A percentile compares a stretch with the other conserved stretches of the same genome.
These are phyloP conservation scores for Lyophyllum decastes DNA, from an alignment of 768 basidiomycete species.

Conservation along the genomic window DNA sequence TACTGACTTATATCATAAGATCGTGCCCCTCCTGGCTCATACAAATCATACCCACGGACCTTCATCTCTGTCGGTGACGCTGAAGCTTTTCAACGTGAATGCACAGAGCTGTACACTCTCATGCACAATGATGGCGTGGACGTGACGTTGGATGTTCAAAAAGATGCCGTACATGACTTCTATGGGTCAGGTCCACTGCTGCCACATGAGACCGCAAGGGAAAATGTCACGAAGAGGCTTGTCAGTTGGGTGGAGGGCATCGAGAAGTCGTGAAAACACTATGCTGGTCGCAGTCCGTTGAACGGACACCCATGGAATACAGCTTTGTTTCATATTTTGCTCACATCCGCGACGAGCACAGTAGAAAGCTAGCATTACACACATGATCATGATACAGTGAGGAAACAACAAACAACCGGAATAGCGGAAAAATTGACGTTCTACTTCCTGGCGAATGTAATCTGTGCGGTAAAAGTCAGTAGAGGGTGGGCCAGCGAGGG, in stretches of 20 bases:
- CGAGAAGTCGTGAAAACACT: background rate
- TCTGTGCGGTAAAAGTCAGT: constrained; percentile 37
- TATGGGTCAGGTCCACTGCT: constrained; percentile 2
- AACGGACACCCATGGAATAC: background rate
- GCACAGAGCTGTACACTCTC: constrained; percentile 14
- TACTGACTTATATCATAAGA: background rate
- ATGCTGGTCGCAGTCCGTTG: background rate
- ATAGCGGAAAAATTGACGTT: background rate
- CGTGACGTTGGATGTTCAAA: constrained; percentile 20
- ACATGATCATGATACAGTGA: constrained; percentile 2
- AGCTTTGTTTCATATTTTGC: background rate
- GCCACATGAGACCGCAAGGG: background rate
- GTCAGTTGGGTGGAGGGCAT: background rate
- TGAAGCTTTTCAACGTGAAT: constrained; percentile 20
- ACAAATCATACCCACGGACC: constrained; percentile 17
- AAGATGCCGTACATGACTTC: constrained; percentile 24
- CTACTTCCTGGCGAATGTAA: constrained; percentile 77
- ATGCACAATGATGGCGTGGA: constrained; percentile 23
- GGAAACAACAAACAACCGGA: constrained; percentile 4
- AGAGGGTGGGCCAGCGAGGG: background rate
- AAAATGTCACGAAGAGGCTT: background rate
- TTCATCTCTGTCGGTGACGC: constrained; percentile 23
- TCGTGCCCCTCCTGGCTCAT: constrained; percentile 17
- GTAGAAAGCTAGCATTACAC: constrained; percentile 1
- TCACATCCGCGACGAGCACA: background rate